Base-by-base conservation (phyloP, 352 stramenopile genomes). In the Globisporangium paddicum region DNA sequence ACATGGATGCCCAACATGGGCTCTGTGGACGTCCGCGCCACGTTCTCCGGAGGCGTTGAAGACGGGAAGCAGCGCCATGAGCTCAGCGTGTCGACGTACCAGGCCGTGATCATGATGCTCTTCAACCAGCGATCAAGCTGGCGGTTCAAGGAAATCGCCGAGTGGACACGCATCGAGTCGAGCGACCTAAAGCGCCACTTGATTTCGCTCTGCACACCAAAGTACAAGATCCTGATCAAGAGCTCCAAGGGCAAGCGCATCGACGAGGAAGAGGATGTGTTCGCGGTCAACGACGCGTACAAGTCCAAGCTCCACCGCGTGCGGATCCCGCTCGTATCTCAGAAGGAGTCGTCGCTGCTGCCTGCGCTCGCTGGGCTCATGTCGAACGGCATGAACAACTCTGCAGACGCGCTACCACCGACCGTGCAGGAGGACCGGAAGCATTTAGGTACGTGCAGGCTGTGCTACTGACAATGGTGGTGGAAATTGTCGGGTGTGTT, bases 81-180 rank as follows among this genome's bases (percentile, higher is more conserved):
- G 48, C 71, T 99, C 0, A 97, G 89, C 45, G 96, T 99, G 25
- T 98, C 95, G 21, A 99, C 97, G 7, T 99, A 99, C 68, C 96
- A 99, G 78, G 98, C 98, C 66, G 97, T 97, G 55, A 98, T 99
- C 44, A 77, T 99, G 30, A 87, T 98, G 67, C 69, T 99, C 7
- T 99, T 99, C 79, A 99, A 99, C 70, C 77, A 89, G 34, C 68
- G 75, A 13, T 83, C 87, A 0, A 64, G 69, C 32, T 92, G 78
- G 82, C 63, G 71, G 10, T 92, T 98, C 52, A 83, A 88, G 19
- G 82, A 98, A 11, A 96, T 99, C 40, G 67, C 83, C 28, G 79
- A 95, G 34, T 71, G 78, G 50, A 98, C 95, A 0, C 68, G 86
- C 32, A 98, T 99, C 55, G 84, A 95, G 6, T 58, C 69, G 13